These are phyloP conservation scores for Pleurotus salmoneostramineus DNA, from an alignment of 768 basidiomycete species.

Conservation along the genomic window DNA sequence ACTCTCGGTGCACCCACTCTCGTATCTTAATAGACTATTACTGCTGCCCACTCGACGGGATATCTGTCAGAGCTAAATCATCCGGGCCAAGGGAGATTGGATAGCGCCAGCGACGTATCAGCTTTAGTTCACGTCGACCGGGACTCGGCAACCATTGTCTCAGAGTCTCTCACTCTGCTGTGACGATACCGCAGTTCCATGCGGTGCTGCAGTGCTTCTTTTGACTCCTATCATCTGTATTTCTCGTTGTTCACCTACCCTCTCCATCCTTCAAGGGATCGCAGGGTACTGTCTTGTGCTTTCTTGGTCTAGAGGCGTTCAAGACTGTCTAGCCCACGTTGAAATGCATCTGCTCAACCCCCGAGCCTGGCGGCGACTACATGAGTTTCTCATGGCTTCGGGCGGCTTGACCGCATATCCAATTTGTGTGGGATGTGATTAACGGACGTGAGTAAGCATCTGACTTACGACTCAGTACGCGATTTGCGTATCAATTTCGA, in stretches of 20 bases:
- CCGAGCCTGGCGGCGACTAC: too few relatives aligned
- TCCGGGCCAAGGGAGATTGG: not conserved
- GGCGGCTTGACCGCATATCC: too few relatives aligned
- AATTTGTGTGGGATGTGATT: too few relatives aligned
- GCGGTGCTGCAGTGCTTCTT: slow-evolving; percentile 3
- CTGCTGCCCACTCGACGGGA: not conserved
- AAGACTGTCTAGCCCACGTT: not conserved
- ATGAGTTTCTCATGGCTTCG: too few relatives aligned
- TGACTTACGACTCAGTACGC: too few relatives aligned
- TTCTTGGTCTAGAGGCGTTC: not conserved
- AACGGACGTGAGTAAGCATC: too few relatives aligned
- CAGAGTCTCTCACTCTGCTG: not conserved
- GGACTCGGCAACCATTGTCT: not conserved
- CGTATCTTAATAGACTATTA: not conserved
- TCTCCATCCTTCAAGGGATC: not conserved
- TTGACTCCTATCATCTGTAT: not conserved
- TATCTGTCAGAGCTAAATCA: not conserved
- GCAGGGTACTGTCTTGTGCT: not conserved
- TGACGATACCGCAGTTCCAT: not conserved
- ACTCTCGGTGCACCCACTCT: not conserved
- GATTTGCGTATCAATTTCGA: not conserved
- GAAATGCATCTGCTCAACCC: not conserved
- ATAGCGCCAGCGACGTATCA: not conserved
- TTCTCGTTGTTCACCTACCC: not conserved
- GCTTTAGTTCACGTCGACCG: not conserved